Base-by-base conservation (phyloP, 2,329 filamentous ascomycete species). In the Cladosporium austrohemisphaericum region DNA sequence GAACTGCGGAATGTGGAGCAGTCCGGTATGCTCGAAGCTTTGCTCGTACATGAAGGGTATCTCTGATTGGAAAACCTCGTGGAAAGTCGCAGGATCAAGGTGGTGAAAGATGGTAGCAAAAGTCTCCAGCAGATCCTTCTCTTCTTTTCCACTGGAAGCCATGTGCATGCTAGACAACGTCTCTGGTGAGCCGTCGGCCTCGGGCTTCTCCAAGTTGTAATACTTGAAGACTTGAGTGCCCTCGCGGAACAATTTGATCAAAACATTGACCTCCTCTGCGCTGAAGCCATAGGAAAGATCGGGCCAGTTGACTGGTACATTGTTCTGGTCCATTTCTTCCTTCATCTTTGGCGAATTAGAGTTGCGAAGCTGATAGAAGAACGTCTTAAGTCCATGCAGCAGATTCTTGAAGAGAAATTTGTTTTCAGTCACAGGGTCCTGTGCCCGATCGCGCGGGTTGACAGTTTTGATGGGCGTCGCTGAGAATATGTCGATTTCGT, bases 51-150 rank as follows among this genome's bases (percentile, higher is more conserved):
- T 81, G 68, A 89, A 88, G 29, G 92, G 92, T 53, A 99, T 97
- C 72, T 97, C 93, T 53, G 91, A 88, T 65, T 95, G 88, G 67
- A 98, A 99, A 32, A 98, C 90, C 71, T 99, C 93, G 62, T 98
- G 91, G 65, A 99, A 98, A 0, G 92, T 96, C 9, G 94, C 93
- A 2, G 93, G 93, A 64, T 99, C 93, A 56, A 99, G 93, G 69
- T 92, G 94, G 66, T 98, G 93, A 65, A 99, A 98, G 22, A 98
- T 91, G 0, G 93, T 97, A 2, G 92, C 93, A 66, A 99, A 99
- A 2, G 89, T 95, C 73, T 98, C 94, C 5, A 99, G 77, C 7
- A 98, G 77, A 48, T 98, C 93, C 67, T 98, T 98, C 68, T 98
- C 94, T 65, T 98, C 94, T 61, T 95, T 94, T 53, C 83, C 86